Evolutionary conservation across 2,329 filamentous ascomycete genomes (phyloP).

Genomic region (Aspergillus niger): DNA sequence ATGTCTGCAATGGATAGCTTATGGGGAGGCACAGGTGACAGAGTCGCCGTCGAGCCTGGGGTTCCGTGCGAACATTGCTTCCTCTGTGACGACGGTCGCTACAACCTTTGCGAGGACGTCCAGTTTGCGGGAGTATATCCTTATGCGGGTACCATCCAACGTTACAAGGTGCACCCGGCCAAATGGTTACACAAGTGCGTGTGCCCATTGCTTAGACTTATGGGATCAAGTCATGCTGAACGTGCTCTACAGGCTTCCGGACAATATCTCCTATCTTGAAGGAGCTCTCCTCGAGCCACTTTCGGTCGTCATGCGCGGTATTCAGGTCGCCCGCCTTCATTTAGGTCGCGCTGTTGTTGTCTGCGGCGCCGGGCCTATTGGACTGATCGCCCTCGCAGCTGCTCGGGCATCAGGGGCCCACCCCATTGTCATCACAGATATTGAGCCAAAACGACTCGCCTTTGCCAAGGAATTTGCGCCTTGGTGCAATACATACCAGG

Average conservation of each 20-base stretch:
- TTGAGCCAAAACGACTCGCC: slow-evolving; percentile 57
- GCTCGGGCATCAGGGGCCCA: slow-evolving; percentile 64
- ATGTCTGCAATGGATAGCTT: not conserved
- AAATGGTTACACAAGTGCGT: slow-evolving; percentile 56
- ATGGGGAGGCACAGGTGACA: slow-evolving; percentile 51
- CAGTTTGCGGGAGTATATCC: slow-evolving; percentile 64
- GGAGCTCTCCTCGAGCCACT: slow-evolving; percentile 67
- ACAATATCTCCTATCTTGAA: slow-evolving; percentile 58
- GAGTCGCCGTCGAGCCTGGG: slow-evolving; percentile 68
- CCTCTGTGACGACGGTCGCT: slow-evolving; percentile 61
- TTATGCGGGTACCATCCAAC: slow-evolving; percentile 61
- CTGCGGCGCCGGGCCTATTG: slow-evolving; percentile 66
- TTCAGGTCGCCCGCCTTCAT: slow-evolving; percentile 55
- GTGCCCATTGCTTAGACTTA: too few relatives aligned
- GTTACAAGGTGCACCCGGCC: slow-evolving; percentile 64
- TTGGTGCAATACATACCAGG: slow-evolving; percentile 55
- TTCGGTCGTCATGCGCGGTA: slow-evolving; percentile 64
- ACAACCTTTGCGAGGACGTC: slow-evolving; percentile 66
- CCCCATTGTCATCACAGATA: slow-evolving; percentile 65
- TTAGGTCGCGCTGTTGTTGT: slow-evolving; percentile 60
- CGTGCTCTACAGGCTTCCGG: slow-evolving; percentile 48
- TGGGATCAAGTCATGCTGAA: not conserved
- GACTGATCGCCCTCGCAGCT: slow-evolving; percentile 59
- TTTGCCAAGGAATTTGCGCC: slow-evolving; percentile 64
- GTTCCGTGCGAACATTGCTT: slow-evolving; percentile 65